Evolutionary conservation across 805 yeast genomes (phyloP).

Genomic region (Starmerella riodocensis): DNA sequence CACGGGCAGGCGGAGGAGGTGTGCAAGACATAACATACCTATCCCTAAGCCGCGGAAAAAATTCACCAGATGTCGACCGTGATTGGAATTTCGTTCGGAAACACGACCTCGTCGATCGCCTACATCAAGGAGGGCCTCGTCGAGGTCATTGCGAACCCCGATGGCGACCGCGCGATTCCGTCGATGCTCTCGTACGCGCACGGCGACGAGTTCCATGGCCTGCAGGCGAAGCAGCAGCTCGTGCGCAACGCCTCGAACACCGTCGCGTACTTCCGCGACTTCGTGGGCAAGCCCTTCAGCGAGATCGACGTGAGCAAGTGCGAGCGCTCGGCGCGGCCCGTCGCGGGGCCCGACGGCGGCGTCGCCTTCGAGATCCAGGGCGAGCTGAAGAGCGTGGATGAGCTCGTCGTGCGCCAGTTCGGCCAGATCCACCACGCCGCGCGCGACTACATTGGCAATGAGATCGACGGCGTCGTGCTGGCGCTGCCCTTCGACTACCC

Average conservation of each 20-base stretch:
- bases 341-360: conserved; percentile 43
- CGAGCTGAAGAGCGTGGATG: conserved; percentile 48
- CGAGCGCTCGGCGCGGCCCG: conserved; percentile 53
- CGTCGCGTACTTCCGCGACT: conserved; percentile 84
- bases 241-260: conserved; percentile 83
- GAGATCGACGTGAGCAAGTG: conserved; percentile 56
- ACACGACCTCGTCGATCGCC: conserved; percentile 90
- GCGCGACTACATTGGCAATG: conserved; percentile 75
- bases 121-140: conserved; percentile 71
- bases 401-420: conserved; percentile 73
- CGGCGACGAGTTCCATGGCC: conserved; percentile 92
- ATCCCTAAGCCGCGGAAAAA: too few species aligned
- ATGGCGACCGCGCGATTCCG: conserved; percentile 95
- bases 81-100: conserved; percentile 93
- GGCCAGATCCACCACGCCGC: conserved; percentile 75
- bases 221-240: conserved; percentile 86
- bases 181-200: conserved; percentile 86
- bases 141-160: conserved; percentile 97
- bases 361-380: conserved; percentile 45
- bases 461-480: conserved; percentile 69
- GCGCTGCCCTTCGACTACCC: conserved; percentile 84
- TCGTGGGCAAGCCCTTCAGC: conserved; percentile 60
- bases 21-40: too few species aligned
- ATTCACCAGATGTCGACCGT: conserved; percentile 36
- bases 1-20: too few species aligned